These are phyloP conservation scores for Suillus paluster DNA, from an alignment of 768 basidiomycete genomes.

Conservation along the genomic window DNA sequence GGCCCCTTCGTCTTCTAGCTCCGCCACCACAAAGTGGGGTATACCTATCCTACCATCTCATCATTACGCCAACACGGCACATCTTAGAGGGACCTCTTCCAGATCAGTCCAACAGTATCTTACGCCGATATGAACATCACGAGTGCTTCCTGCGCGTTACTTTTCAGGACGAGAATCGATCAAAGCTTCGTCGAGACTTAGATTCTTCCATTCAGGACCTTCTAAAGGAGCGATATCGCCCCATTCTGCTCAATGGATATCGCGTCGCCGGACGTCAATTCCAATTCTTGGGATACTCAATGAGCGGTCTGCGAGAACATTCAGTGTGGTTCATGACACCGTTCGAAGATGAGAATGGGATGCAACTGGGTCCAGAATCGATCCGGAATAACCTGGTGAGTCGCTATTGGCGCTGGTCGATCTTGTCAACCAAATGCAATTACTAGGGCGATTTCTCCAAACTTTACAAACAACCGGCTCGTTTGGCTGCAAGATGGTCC, in stretches of 20 bases:
- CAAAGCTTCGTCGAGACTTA: conserved; percentile 39
- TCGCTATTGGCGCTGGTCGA: neutral
- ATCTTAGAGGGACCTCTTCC: conserved; percentile 44
- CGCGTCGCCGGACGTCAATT: conserved; percentile 48
- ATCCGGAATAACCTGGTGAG: conserved; percentile 43
- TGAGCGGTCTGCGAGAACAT: conserved; percentile 55
- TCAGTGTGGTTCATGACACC: conserved; percentile 53
- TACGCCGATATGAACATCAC: conserved; percentile 41
- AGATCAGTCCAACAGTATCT: conserved; percentile 43
- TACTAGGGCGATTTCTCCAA: conserved; percentile 45
- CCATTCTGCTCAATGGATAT: conserved; percentile 38
- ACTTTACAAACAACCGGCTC: conserved; percentile 45
- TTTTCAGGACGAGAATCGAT: conserved; percentile 51
- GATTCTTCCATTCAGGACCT: conserved; percentile 35
- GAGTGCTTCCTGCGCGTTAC: conserved; percentile 53
- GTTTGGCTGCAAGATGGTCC: conserved; percentile 55
- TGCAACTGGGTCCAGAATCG: conserved; percentile 22
- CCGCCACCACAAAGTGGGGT: conserved; percentile 22
- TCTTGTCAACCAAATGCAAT: neutral
- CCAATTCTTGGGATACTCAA: conserved; percentile 55
- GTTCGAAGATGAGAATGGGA: conserved; percentile 37
- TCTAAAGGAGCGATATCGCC: conserved; percentile 39
- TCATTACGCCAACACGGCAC: conserved; percentile 44
- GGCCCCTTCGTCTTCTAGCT: conserved; percentile 28
- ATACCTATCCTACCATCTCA: conserved; percentile 41